Evolutionary conservation across 2,329 filamentous ascomycete species (phyloP).

Genomic region (Leptographium procerum): DNA sequence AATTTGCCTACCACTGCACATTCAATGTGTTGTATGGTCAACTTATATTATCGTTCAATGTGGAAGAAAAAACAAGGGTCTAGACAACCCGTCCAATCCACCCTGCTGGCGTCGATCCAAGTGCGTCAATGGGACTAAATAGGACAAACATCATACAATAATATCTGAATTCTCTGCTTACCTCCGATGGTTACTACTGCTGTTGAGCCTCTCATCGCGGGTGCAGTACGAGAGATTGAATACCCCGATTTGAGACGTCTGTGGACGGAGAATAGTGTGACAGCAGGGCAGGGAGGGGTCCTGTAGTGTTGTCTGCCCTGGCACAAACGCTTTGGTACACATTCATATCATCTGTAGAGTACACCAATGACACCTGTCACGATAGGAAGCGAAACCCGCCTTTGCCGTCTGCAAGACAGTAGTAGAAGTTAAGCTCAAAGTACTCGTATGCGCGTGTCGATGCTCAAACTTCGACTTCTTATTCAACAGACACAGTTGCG

Average conservation of each 20-base stretch:
- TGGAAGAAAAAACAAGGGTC: constrained; percentile 53
- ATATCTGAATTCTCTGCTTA: not conserved
- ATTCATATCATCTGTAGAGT: not conserved
- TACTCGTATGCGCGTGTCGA: no score
- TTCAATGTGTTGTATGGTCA: constrained; percentile 48
- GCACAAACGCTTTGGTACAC: no score
- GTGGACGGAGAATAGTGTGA: no score
- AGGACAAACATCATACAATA: constrained; percentile 40
- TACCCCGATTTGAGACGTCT: no score
- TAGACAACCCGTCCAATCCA: constrained; percentile 59
- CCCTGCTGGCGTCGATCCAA: constrained; percentile 45
- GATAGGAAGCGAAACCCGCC: not conserved
- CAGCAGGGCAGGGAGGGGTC: no score
- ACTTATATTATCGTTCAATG: constrained; percentile 45
- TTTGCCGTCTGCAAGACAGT: not conserved
- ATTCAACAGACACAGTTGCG: not conserved
- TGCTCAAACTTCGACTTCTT: not conserved
- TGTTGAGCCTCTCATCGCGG: no score
- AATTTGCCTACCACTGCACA: constrained; percentile 50
- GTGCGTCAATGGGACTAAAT: constrained; percentile 53
- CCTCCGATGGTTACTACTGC: no score
- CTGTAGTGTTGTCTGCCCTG: no score
- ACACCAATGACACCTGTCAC: not conserved
- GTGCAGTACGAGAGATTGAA: no score
- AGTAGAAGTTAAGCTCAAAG: not conserved